These are phyloP conservation scores for Quercus glauca DNA, from an alignment of 306 rosid species.

Conservation along the genomic window DNA sequence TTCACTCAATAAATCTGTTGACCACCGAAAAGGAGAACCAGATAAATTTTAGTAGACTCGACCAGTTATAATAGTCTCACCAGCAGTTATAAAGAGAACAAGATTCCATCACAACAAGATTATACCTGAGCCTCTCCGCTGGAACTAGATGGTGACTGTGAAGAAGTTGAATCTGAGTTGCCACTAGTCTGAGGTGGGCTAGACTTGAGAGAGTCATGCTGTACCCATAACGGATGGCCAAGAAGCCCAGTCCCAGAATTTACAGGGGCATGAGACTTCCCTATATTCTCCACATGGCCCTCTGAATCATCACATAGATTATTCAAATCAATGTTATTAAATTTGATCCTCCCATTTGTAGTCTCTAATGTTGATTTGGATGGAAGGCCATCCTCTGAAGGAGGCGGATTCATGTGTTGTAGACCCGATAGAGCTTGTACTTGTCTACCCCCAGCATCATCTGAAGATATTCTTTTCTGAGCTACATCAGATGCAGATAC, in stretches of 20 bases:
- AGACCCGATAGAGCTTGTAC: constrained; percentile 32
- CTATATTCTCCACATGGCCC: constrained; percentile 34
- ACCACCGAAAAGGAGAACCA: constrained; percentile 11
- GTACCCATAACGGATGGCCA: constrained; percentile 39
- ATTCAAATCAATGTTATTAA: constrained; percentile 61
- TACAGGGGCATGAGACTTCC: constrained; percentile 29
- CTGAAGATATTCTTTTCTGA: constrained; percentile 35
- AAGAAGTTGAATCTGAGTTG: constrained; percentile 63
- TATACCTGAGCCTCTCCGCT: constrained; percentile 77
- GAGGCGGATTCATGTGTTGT: constrained; percentile 20
- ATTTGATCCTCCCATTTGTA: constrained; percentile 31
- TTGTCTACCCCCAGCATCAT: constrained; percentile 28
- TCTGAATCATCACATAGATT: constrained; percentile 41
- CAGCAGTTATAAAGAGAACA: constrained; percentile 13
- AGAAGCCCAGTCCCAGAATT: constrained; percentile 33
- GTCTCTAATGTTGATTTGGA: constrained; percentile 27
- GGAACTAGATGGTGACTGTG: constrained; percentile 70
- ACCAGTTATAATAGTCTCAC: neutral
- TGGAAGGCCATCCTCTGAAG: constrained; percentile 29
- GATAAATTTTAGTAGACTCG: constrained; percentile 4
- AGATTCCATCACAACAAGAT: constrained; percentile 6
- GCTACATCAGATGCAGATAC: constrained; percentile 28
- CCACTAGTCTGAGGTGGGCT: constrained; percentile 64
- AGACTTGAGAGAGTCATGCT: constrained; percentile 43
- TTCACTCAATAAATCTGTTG: constrained; percentile 2